Conservation (phyloP, 306 rosid genomes). For the Quillaja saponaria region DNA sequence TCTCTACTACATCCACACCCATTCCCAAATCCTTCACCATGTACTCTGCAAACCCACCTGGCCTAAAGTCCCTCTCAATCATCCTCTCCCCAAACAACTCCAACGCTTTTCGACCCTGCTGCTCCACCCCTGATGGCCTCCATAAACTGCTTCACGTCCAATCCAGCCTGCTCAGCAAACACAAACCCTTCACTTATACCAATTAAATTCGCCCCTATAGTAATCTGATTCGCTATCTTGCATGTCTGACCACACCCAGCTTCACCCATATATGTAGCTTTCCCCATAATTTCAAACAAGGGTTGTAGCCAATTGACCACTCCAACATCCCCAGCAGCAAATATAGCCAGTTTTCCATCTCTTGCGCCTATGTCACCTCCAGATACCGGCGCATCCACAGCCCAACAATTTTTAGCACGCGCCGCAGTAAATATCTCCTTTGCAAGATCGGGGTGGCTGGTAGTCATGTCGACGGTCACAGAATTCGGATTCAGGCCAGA, state of each 20-base stretch:
- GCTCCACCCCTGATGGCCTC: constrained; percentile 63
- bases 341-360: constrained; percentile 71
- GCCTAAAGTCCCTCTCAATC: constrained; percentile 56
- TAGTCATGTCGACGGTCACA: constrained; percentile 67
- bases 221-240: constrained; percentile 78
- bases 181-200: constrained; percentile 77
- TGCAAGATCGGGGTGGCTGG: constrained; percentile 78
- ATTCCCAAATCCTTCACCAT: constrained; percentile 87
- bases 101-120: constrained; percentile 62
- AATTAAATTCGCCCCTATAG: constrained; percentile 54
- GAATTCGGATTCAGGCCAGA: constrained; percentile 48
- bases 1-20: constrained; percentile 68
- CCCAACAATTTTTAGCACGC: constrained; percentile 46
- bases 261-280: constrained; percentile 53
- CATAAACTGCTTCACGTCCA: constrained; percentile 48
- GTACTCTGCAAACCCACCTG: constrained; percentile 73
- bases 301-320: constrained; percentile 68
- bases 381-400: constrained; percentile 83
- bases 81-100: constrained; percentile 76
- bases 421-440: constrained; percentile 48
- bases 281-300: constrained; percentile 52
- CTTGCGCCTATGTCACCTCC: constrained; percentile 86
- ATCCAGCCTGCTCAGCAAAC: constrained; percentile 69
- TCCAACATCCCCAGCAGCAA: constrained; percentile 58
- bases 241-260: constrained; percentile 79